These are phyloP conservation scores for Zea luxurians DNA, from an alignment of 176 grass and related monocot species.

Conservation along the genomic window DNA sequence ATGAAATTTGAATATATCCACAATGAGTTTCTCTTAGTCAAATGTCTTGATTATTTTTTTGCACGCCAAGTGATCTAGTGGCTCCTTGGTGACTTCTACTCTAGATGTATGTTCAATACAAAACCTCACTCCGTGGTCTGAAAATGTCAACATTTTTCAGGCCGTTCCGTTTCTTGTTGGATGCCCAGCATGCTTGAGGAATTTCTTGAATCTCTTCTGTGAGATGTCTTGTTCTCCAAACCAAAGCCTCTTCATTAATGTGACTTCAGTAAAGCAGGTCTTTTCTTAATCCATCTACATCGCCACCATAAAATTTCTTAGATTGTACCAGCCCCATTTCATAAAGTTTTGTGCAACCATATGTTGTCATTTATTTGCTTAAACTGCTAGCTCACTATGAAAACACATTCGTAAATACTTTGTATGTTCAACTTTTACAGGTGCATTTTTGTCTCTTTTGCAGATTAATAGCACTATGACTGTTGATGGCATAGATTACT, in stretches of 20 bases:
- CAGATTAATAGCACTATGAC: constrained; percentile 72
- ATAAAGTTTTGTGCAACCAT: constrained; percentile 10
- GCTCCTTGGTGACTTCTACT: constrained; percentile 28
- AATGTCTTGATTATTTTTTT: constrained; percentile 31
- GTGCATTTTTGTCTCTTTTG: constrained; percentile 29
- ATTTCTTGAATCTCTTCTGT: constrained; percentile 94
- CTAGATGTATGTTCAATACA: constrained; percentile 22
- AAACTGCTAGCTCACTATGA: constrained; percentile 26
- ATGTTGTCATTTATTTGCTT: not conserved
- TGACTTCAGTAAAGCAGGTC: constrained; percentile 83
- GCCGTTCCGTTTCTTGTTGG: constrained; percentile 98
- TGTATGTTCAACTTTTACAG: constrained; percentile 23
- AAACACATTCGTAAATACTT: constrained; percentile 17
- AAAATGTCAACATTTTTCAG: constrained; percentile 51
- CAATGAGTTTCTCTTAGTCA: not conserved
- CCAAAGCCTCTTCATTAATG: constrained; percentile 96
- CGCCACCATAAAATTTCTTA: not conserved
- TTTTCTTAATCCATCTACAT: constrained; percentile 33
- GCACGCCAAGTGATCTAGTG: constrained; percentile 29
- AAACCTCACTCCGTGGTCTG: constrained; percentile 4
- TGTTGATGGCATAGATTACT: constrained; percentile 84
- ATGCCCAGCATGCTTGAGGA: constrained; percentile 98
- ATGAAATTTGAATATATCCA: not conserved
- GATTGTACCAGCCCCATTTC: not conserved
- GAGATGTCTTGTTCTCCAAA: constrained; percentile 95